Evolutionary conservation across 1,284 basidiomycete species (phyloP), one percentile per base, ranked within the genome.

Genomic region (Apiotrichum laibachii): DNA sequence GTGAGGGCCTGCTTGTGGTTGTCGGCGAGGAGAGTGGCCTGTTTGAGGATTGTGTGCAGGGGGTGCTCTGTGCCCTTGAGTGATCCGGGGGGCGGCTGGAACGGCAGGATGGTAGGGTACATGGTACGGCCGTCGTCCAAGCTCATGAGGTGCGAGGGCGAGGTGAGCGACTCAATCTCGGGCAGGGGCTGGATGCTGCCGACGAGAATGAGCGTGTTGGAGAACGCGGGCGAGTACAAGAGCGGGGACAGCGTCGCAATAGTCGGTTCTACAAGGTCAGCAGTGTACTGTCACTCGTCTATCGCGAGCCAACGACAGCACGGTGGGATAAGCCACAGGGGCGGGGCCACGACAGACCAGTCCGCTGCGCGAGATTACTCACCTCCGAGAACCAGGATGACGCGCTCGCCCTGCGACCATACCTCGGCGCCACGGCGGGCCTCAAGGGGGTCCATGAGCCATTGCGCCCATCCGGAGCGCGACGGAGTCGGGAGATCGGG

Each of bases 311-410:
- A 31, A 31, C 26, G 3, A 7, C 26, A 31, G 26, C 26, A 31
- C 26, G 26, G 7, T 31, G 26, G 26, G 26, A 31, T 31, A 31
- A 31, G 26, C 26, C 26, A 31, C 26, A 31, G 43, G 12, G 42
- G 33, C 26, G 33, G 35, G 19, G 19, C 31, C 33, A 42, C 19
- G 15, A 39, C 22, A 42, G 26, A 31, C 26, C 26, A 31, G 26
- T 31, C 26, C 26, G 7, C 26, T 4, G 26, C 26, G 26, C 26
- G 26, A 31, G 26, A 18, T 2, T 11, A 68, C 67, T 65, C 54
- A 75, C 72, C 57, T 39, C 72, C 72, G 35, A 75, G 59, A 19
- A 72, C 59, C 8, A 75, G 54, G 5, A 75, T 61, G 10, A 72
- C 67, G 12, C 72, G 57, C 8, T 63, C 60, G 12, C 55, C 42